Conservation (phyloP, 176 grass and related monocot genomes). For the Oryza nivara region DNA sequence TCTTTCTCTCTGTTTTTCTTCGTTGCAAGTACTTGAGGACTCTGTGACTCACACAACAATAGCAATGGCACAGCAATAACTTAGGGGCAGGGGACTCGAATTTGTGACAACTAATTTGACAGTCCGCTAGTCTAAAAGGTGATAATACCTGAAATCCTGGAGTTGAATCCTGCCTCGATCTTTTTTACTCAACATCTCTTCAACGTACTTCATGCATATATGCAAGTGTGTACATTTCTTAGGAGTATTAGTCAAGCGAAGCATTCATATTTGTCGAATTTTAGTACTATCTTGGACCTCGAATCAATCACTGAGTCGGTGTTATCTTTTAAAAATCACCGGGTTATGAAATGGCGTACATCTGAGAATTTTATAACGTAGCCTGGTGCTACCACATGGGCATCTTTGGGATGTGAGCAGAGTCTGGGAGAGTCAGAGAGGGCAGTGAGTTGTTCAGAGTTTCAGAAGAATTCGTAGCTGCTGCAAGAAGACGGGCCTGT, state of each 20-base stretch:
- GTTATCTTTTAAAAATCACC: background rate
- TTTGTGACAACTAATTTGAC: background rate
- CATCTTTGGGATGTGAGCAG: conserved; percentile 36
- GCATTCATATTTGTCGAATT: background rate
- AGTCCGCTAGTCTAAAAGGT: background rate
- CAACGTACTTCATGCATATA: background rate
- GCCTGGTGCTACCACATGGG: conserved; percentile 5
- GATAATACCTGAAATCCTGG: background rate
- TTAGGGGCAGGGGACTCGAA: background rate
- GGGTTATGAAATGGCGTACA: background rate
- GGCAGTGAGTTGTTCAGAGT: background rate
- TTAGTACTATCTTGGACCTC: conserved; percentile 2
- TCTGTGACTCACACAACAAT: too few relatives aligned
- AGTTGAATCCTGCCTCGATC: conserved; percentile 2
- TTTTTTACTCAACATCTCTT: conserved; percentile 6
- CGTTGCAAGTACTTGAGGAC: too few relatives aligned
- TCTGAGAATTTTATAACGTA: conserved; percentile 12
- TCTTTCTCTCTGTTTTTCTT: too few relatives aligned
- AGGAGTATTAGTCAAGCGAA: background rate
- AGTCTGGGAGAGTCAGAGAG: conserved; percentile 4
- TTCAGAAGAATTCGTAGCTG: conserved; percentile 22
- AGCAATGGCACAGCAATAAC: background rate
- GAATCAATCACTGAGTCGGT: conserved; percentile 5
- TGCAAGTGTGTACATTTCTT: conserved; percentile 17
- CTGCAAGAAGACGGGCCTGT: conserved; percentile 15